These are phyloP conservation scores for Plantago major DNA, from an alignment of 257 asterid species.

Conservation along the genomic window DNA sequence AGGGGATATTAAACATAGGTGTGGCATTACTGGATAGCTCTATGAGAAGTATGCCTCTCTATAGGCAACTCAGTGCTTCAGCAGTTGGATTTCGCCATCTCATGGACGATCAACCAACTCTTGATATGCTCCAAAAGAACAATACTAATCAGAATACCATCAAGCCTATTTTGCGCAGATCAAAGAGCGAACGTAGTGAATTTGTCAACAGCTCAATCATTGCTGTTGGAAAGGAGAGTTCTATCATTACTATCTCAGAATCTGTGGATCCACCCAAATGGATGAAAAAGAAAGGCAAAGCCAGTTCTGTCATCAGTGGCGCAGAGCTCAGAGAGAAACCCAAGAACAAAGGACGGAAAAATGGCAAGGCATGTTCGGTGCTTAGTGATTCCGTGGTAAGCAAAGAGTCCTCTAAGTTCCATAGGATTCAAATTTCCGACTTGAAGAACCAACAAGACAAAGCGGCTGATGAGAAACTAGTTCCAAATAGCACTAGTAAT, in stretches of 20 bases:
- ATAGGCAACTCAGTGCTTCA: constrained; percentile 52
- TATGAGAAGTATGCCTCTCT: constrained; percentile 75
- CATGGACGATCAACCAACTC: constrained; percentile 39
- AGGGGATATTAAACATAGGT: constrained; percentile 79
- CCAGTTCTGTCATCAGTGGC: constrained; percentile 68
- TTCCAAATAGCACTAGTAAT: constrained; percentile 1
- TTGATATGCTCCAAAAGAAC: constrained; percentile 16
- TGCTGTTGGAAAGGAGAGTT: constrained; percentile 42
- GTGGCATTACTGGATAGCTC: constrained; percentile 72
- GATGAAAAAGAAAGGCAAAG: constrained; percentile 41
- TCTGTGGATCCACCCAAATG: constrained; percentile 24
- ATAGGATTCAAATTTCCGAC: constrained; percentile 14
- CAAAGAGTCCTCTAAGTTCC: constrained; percentile 37
- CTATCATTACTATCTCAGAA: constrained; percentile 58
- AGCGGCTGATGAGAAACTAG: constrained; percentile 32
- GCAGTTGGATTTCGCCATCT: constrained; percentile 61
- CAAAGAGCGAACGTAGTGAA: constrained; percentile 63
- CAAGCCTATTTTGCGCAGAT: constrained; percentile 44
- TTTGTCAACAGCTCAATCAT: constrained; percentile 37
- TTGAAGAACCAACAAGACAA: constrained; percentile 18
- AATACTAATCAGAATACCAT: neutral
- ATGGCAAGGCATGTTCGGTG: constrained; percentile 48
- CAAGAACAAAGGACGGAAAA: constrained; percentile 20
- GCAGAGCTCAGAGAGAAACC: constrained; percentile 50
- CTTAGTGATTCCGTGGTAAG: constrained; percentile 55